Base-by-base conservation (phyloP, 2,329 filamentous ascomycete species). In the Beauveria pseudobassiana region DNA sequence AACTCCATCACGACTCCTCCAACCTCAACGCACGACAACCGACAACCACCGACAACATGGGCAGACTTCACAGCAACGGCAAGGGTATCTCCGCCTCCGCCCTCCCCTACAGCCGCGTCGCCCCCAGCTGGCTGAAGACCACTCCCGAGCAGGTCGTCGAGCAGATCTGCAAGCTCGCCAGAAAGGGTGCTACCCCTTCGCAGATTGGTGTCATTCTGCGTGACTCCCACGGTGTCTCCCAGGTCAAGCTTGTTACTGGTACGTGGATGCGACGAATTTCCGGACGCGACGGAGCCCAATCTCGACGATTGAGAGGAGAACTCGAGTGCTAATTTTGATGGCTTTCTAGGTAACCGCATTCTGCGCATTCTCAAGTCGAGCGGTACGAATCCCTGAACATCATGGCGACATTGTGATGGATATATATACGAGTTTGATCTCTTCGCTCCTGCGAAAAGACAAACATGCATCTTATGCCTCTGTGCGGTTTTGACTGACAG, bases 131-230 rank as follows among this genome's bases (percentile, higher is more conserved):
- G 95, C 85, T 98, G 81, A 99, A 99, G 90, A 96, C 91, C 82
- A 96, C 92, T 72, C 93, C 95, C 76, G 92, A 97, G 75, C 91
- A 96, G 84, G 92, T 99, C 78, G 91, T 96, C 73, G 95, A 99
- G 78, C 93, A 98, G 84, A 99, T 99, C 83, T 93, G 90, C 84
- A 96, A 96, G 86, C 90, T 98, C 78, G 95, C 95, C 77, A 93
- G 91, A 84, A 98, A 98, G 90, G 95, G 96, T 83, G 91, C 91
- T 72, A 96, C 93, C 70, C 95, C 95, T 74, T 97, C 93, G 68
- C 93, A 98, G 86, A 99, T 99, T 75, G 95, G 96, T 90, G 93
- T 98, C 77, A 84, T 98, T 74, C 91, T 99, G 78, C 88, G 96
- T 84, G 96, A 99, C 82, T 92, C 89, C 76, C 95, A 99, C 84